Evolutionary conservation across 192 early-diverging fungal genomes (phyloP), one percentile per base, ranked within the genome.

Genomic region (Backusella liffmaniae): DNA sequence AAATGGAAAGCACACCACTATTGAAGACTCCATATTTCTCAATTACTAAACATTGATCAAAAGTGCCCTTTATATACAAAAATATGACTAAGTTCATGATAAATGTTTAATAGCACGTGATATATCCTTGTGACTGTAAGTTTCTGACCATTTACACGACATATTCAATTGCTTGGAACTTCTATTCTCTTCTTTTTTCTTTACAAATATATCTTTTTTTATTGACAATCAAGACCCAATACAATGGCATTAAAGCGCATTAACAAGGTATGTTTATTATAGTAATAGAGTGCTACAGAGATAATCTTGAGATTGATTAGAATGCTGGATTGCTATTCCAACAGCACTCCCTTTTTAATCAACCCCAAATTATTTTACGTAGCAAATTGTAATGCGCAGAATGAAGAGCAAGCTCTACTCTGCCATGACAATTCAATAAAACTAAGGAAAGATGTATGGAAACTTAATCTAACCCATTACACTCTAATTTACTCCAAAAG

Each of bases 161-260:
- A 10, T 32, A 32, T 32, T 32, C 37, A 39, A 29, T 29, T 62
- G 56, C 56, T 62, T 62, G 56, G 29, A 62, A 62, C 26, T 62
- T 62, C 56, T 23, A 62, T 49, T 30, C 29, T 71, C 3, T 70
- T 70, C 36, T 71, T 34, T 71, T 71, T 71, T 30, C 13, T 42
- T 21, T 21, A 44, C 44, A 70, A 46, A 71, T 46, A 16, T 32
- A 30, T 70, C 21, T 49, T 71, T 49, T 32, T 29, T 41, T 71
- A 71, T 49, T 71, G n/a, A 46, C 26, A 71, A 32, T 67, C 32
- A 86, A 73, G 56, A 62, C 56, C 26, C 23, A 62, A 62, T 21
- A 86, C 77, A 72, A 99, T 99, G 97, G 96, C 97, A 85, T 86
- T 97, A 67, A 99, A 99, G 89, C 94, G 97, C 83, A 99, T 99